Evolutionary conservation across 352 stramenopile genomes (phyloP).

Genomic region (Phytophthora fragariae): DNA sequence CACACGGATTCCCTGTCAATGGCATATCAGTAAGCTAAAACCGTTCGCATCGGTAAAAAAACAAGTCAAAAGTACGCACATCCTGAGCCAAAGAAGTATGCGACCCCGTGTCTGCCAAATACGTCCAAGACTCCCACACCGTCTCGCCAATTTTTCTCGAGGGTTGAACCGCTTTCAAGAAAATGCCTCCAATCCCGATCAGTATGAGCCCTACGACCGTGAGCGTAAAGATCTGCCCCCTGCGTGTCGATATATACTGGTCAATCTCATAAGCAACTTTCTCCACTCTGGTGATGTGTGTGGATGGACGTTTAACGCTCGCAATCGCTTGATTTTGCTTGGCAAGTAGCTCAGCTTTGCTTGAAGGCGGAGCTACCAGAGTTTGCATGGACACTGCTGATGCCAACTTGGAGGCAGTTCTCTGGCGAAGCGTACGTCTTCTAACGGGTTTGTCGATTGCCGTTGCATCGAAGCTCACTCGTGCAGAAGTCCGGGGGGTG

Average conservation of each 20-base stretch:
- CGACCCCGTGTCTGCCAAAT: constrained; percentile 56
- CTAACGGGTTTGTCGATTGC: constrained; percentile 11
- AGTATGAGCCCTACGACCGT: constrained; percentile 49
- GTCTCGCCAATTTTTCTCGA: constrained; percentile 38
- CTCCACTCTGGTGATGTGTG: constrained; percentile 41
- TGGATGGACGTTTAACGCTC: constrained; percentile 9
- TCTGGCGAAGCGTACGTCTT: constrained; percentile 22
- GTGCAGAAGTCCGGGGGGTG: constrained; percentile 3
- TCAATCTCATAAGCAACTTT: constrained; percentile 55
- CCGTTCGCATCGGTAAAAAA: too few species aligned
- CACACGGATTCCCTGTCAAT: constrained; percentile 47
- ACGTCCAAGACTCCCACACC: constrained; percentile 70
- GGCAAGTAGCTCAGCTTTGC: constrained; percentile 21
- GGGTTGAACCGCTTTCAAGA: constrained; percentile 50
- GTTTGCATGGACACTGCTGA: constrained; percentile 24
- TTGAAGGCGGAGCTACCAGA: constrained; percentile 7
- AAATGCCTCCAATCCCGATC: constrained; percentile 47
- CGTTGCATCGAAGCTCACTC: constrained; percentile 30
- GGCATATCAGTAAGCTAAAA: neutral
- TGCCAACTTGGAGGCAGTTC: constrained; percentile 26
- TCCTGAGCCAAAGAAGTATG: constrained; percentile 46
- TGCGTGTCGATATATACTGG: constrained; percentile 65
- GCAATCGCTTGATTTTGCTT: constrained; percentile 25
- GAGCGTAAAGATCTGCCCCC: constrained; percentile 56
- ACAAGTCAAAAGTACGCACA: constrained; percentile 14